Evolutionary conservation across 2,329 filamentous ascomycete genomes (phyloP).

Genomic region (Clathrospora elynae): DNA sequence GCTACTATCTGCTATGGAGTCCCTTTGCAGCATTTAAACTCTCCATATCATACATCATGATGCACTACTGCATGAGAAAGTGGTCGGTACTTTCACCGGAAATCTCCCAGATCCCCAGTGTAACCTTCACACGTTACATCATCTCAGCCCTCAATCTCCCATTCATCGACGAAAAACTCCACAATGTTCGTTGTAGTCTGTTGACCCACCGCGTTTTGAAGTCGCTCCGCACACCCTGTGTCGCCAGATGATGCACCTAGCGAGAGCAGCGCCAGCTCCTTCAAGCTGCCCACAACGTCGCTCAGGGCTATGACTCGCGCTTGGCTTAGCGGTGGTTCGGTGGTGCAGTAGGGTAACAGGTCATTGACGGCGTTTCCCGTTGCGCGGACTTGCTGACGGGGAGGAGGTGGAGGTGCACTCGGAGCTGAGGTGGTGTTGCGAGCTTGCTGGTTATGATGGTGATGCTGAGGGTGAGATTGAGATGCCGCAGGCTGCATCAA

Average conservation of each 20-base stretch:
- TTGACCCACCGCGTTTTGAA: constrained; percentile 33
- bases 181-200: constrained; percentile 26
- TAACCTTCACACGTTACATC: not conserved
- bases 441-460: not conserved
- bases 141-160: constrained; percentile 27
- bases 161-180: constrained; percentile 45
- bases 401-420: not conserved
- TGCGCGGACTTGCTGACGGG: not conserved
- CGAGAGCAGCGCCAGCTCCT: constrained; percentile 39
- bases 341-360: constrained; percentile 42
- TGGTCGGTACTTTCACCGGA: too few species aligned
- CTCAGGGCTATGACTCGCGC: constrained; percentile 39
- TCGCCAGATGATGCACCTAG: constrained; percentile 28
- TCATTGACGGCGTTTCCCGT: constrained; percentile 20
- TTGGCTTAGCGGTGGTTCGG: constrained; percentile 22
- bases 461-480: constrained; percentile 1
- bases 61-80: too few species aligned
- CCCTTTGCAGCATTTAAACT: too few species aligned
- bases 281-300: constrained; percentile 40
- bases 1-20: too few species aligned
- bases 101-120: too few species aligned
- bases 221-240: constrained; percentile 7
- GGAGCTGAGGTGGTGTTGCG: constrained; percentile 1
- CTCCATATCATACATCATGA: too few species aligned
- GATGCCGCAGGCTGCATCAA: not conserved